phyloP scores from a whole-genome alignment of 2,329 filamentous ascomycete species.

The Macroventuria anomochaeta region DNA sequence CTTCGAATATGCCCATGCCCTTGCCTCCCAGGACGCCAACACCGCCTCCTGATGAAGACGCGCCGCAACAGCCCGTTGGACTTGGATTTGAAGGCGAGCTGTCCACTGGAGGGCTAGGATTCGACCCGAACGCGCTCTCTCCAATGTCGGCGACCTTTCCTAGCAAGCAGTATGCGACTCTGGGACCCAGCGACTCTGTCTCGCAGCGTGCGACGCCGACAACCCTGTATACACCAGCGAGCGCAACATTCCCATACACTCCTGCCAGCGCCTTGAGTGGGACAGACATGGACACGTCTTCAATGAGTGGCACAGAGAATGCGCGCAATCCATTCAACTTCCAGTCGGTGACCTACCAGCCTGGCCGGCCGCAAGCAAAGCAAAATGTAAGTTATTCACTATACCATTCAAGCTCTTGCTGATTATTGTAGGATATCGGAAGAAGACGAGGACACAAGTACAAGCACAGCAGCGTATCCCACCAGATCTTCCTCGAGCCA shows the following conservation, averaged over 20 bases:
- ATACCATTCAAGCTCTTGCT: constrained; percentile 16
- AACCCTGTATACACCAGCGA: constrained; percentile 42
- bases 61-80: constrained; percentile 35
- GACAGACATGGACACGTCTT: constrained; percentile 39
- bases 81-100: constrained; percentile 44
- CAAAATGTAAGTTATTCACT: constrained; percentile 59
- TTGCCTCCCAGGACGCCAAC: constrained; percentile 69
- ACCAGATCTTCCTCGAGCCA: constrained; percentile 96
- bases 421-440: constrained; percentile 73
- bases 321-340: constrained; percentile 88
- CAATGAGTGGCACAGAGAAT: constrained; percentile 42
- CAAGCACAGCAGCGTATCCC: constrained; percentile 94
- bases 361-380: constrained; percentile 69
- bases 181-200: constrained; percentile 44
- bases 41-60: constrained; percentile 64
- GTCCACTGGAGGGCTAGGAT: constrained; percentile 34
- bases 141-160: constrained; percentile 51
- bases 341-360: constrained; percentile 66
- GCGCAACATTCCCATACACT: constrained; percentile 44
- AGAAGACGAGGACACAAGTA: constrained; percentile 96
- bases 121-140: constrained; percentile 46
- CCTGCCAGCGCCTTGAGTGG: constrained; percentile 39
- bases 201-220: constrained; percentile 44
- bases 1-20: constrained; percentile 64
- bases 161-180: constrained; percentile 42